Percentiles rank a stretch among this genome's conserved stretches.
Conservation (phyloP, 75 land plant genomes). For the Sequoiadendron giganteum region DNA sequence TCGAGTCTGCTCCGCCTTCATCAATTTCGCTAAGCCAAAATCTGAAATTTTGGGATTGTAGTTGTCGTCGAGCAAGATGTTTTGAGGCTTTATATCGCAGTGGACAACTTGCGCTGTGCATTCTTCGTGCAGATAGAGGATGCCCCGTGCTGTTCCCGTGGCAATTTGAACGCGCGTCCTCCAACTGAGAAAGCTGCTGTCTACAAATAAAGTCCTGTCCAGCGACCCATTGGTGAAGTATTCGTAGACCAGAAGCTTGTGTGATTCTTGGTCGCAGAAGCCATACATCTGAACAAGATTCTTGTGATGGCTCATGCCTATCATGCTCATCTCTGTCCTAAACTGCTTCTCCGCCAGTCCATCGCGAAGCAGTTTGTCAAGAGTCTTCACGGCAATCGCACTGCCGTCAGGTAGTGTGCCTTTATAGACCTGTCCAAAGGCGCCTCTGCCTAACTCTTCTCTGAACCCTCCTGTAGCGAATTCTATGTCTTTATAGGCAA, state of each 20-base stretch:
- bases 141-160: conserved; percentile 16
- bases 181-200: conserved; percentile 9
- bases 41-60: conserved; percentile 13
- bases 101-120: background rate
- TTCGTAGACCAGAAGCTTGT: conserved; percentile 47
- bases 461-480: conserved; percentile 37
- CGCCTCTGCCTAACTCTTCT: conserved; percentile 35
- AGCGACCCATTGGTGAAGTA: conserved; percentile 38
- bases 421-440: conserved; percentile 38
- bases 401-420: conserved; percentile 20
- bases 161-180: conserved; percentile 11
- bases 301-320: conserved; percentile 38
- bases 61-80: conserved; percentile 21
- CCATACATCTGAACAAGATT: conserved; percentile 50
- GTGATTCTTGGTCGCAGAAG: conserved; percentile 32
- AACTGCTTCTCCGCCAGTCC: conserved; percentile 29
- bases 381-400: conserved; percentile 29
- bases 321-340: conserved; percentile 27
- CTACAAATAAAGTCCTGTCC: conserved; percentile 22
- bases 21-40: conserved; percentile 33
- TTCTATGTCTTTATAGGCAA: conserved; percentile 33
- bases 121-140: conserved; percentile 32
- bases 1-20: conserved; percentile 17
- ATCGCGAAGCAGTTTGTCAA: conserved; percentile 13
- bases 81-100: conserved; percentile 19